Evolutionary conservation across 176 grass and related monocot species (phyloP).

Genomic region (Puccinellia tenuiflora): DNA sequence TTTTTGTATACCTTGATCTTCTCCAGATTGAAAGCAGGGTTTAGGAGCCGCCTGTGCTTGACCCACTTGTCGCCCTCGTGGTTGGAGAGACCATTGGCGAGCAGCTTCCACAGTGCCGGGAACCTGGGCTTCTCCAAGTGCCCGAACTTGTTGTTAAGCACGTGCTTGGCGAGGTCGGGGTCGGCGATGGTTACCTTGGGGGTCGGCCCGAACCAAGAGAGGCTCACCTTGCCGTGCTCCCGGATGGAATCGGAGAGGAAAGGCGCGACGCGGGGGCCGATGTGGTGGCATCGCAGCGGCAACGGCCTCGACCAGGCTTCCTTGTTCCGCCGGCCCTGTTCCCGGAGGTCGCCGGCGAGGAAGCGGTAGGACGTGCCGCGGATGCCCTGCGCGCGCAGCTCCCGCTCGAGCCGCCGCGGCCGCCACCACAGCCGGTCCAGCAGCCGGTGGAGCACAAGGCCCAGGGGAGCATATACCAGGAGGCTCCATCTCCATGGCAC

Average conservation of each 20-base stretch:
- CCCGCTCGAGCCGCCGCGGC: conserved; percentile 16
- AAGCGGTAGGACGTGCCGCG: neutral
- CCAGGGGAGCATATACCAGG: neutral
- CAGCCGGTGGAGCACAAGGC: neutral
- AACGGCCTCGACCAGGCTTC: conserved; percentile 7
- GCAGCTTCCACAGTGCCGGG: neutral
- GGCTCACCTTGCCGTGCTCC: conserved; percentile 33
- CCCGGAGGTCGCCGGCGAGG: conserved; percentile 15
- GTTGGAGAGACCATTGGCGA: neutral
- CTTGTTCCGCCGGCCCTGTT: conserved; percentile 3
- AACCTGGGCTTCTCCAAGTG: conserved; percentile 44
- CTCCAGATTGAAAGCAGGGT: neutral
- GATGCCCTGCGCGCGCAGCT: conserved; percentile 15
- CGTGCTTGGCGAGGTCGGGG: conserved; percentile 32
- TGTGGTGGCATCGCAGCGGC: conserved; percentile 6
- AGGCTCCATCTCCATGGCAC: neutral
- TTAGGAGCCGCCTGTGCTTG: neutral
- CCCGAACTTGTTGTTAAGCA: conserved; percentile 47
- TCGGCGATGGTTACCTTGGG: conserved; percentile 32
- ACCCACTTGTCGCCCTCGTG: neutral
- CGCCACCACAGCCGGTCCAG: conserved; percentile 5
- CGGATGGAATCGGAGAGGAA: neutral
- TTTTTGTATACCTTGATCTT: neutral
- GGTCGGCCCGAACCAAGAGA: conserved; percentile 40
- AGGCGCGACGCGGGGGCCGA: neutral